Conservation (phyloP, 805 yeast species). For the Schwanniomyces yamadae region DNA sequence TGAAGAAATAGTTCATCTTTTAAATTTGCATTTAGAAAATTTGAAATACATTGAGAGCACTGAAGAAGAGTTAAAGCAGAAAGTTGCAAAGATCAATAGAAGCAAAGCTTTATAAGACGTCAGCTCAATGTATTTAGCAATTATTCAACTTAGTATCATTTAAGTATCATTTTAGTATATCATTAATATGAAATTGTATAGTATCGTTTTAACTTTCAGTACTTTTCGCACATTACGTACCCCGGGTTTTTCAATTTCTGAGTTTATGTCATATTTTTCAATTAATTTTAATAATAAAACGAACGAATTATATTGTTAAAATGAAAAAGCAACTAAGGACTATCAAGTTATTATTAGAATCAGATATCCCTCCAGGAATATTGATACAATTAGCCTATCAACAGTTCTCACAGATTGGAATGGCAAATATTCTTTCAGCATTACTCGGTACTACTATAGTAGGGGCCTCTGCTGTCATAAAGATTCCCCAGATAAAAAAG, state of each 20-base stretch:
- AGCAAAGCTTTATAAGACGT: conserved; percentile 9
- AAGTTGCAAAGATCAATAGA: conserved; percentile 45
- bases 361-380: conserved; percentile 39
- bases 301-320: too few relatives aligned
- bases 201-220: too few relatives aligned
- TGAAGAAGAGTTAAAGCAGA: conserved; percentile 65
- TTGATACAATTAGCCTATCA: conserved; percentile 36
- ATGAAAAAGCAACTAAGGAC: conserved; percentile 12
- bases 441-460: conserved; percentile 34
- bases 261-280: too few relatives aligned
- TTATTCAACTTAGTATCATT: too few relatives aligned
- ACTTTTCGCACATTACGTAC: background rate
- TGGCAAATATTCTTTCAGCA: conserved; percentile 31
- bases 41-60: conserved; percentile 81
- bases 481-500: conserved; percentile 41
- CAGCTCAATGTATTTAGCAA: too few relatives aligned
- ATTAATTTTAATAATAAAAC: too few relatives aligned
- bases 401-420: conserved; percentile 34
- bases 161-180: too few relatives aligned
- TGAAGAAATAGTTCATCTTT: conserved; percentile 72
- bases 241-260: conserved; percentile 1
- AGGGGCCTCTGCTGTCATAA: conserved; percentile 37
- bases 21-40: conserved; percentile 87
- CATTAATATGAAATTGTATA: too few relatives aligned
- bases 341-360: conserved; percentile 35